A percentile compares a stretch with the other conserved stretches of the same genome.
Conservation (phyloP, 768 basidiomycete species). For the Amanita muscaria region DNA sequence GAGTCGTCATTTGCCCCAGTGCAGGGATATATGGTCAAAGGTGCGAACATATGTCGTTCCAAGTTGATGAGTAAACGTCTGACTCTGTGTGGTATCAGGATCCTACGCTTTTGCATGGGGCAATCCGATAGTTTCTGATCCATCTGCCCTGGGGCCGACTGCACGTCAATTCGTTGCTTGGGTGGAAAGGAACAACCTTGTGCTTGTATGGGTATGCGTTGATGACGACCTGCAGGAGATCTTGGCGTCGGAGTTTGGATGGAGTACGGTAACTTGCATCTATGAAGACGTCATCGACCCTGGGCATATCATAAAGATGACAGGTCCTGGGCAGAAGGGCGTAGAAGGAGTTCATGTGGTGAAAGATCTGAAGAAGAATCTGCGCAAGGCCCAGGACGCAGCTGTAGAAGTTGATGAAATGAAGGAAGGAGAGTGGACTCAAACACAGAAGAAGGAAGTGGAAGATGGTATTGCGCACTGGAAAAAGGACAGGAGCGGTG, state of each 20-base stretch:
- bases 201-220: constrained; percentile 37
- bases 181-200: constrained; percentile 34
- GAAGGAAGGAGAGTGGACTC: constrained; percentile 27
- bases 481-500: constrained; percentile 43
- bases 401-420: constrained; percentile 42
- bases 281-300: constrained; percentile 53
- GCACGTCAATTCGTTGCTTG: constrained; percentile 37
- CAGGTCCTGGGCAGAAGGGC: constrained; percentile 26
- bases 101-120: constrained; percentile 56
- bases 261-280: constrained; percentile 55
- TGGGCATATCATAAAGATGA: constrained; percentile 33
- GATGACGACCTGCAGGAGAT: neutral
- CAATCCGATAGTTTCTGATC: constrained; percentile 44
- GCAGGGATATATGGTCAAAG: constrained; percentile 48
- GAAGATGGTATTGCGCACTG: constrained; percentile 49
- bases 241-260: constrained; percentile 29
- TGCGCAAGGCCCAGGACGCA: constrained; percentile 47
- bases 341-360: constrained; percentile 30
- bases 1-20: constrained; percentile 38
- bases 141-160: constrained; percentile 25
- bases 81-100: constrained; percentile 17
- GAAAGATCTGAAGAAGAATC: constrained; percentile 55
- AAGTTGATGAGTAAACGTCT: neutral
- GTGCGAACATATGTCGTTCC: constrained; percentile 3
- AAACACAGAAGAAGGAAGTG: constrained; percentile 35